Evolutionary conservation across 2,329 filamentous ascomycete species (phyloP).

Genomic region (Hypoxylon sp.): DNA sequence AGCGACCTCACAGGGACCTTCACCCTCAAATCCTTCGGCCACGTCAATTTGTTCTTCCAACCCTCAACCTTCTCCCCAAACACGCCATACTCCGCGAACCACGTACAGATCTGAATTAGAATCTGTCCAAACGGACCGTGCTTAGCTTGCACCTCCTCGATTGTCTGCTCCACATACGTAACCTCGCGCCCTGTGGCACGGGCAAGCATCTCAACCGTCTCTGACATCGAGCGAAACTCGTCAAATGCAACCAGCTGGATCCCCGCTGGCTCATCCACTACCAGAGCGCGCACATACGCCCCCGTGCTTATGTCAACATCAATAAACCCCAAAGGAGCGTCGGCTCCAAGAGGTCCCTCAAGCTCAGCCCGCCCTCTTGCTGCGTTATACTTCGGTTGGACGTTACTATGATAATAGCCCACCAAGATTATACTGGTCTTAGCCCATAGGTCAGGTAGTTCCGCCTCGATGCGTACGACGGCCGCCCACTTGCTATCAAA

Average conservation of each 20-base stretch:
- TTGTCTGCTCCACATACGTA: background rate
- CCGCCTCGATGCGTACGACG: background rate
- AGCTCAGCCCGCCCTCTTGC: background rate
- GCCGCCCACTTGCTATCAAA: constrained; percentile 1
- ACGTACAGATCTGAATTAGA: background rate
- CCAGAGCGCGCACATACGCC: background rate
- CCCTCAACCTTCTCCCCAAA: background rate
- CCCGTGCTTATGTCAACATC: constrained; percentile 1
- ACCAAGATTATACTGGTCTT: background rate
- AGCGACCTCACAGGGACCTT: background rate
- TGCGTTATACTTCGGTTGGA: background rate
- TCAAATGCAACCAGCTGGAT: background rate
- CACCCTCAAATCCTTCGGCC: background rate
- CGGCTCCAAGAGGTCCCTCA: background rate
- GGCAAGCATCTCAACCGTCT: background rate
- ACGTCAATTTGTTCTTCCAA: background rate
- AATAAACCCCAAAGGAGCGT: background rate
- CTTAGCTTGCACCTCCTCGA: background rate
- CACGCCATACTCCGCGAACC: background rate
- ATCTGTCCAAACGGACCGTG: background rate
- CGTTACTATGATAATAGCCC: background rate
- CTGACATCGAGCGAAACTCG: background rate
- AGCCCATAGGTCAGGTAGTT: background rate
- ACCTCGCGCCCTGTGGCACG: background rate
- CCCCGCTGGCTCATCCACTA: background rate